Percentiles rank a stretch among this genome's conserved stretches.
Conservation (phyloP, 116 monocot genomes). For the Trichopus zeylanicus region DNA sequence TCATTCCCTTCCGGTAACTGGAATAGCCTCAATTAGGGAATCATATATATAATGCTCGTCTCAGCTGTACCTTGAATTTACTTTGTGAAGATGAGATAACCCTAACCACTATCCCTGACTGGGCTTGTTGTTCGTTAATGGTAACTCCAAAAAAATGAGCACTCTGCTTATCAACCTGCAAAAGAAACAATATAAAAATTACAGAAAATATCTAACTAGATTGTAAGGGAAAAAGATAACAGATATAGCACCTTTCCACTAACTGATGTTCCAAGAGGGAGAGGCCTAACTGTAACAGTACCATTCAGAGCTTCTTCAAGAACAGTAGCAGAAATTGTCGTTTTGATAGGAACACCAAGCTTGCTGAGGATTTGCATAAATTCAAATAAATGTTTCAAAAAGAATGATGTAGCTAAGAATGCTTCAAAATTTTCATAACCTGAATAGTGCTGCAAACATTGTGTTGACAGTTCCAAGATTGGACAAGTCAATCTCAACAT, state of each 20-base stretch:
- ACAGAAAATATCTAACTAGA: neutral
- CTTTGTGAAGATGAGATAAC: conserved; percentile 85
- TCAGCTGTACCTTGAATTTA: conserved; percentile 79
- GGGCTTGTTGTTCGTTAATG: conserved; percentile 85
- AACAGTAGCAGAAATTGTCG: conserved; percentile 75
- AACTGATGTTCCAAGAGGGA: conserved; percentile 75
- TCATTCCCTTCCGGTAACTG: neutral
- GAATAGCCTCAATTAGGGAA: neutral
- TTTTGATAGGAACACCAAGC: conserved; percentile 90
- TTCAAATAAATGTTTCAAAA: neutral
- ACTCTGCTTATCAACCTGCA: conserved; percentile 88
- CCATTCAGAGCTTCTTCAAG: conserved; percentile 96
- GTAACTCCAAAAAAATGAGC: conserved; percentile 98
- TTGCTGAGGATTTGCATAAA: conserved; percentile 42
- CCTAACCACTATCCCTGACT: conserved; percentile 74
- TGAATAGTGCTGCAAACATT: conserved; percentile 74
- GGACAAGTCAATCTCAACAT: conserved; percentile 81
- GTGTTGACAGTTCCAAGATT: conserved; percentile 75
- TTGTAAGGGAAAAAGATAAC: neutral
- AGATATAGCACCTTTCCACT: conserved; percentile 51
- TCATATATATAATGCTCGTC: neutral
- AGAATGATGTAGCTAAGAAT: neutral
- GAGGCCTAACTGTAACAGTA: conserved; percentile 82
- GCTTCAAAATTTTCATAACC: neutral
- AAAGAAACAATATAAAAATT: neutral